phyloP scores from a whole-genome alignment of 75 land plant species.

The Cunninghamia lanceolata region DNA sequence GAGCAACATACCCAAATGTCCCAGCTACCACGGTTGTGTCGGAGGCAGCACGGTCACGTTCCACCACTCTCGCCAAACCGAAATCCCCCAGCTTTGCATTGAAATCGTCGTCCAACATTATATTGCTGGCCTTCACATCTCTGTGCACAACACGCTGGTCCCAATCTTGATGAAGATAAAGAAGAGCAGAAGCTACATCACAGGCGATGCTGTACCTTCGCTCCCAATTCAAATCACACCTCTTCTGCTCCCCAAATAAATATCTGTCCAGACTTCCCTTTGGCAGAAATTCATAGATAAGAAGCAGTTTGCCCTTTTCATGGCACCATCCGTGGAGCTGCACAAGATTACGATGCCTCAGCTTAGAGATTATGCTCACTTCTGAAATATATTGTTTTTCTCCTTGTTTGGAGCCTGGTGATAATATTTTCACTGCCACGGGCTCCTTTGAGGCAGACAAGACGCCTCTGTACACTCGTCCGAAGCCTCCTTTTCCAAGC shows the following conservation, averaged over 20 bases:
- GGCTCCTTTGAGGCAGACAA: not conserved
- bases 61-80: slow-evolving; percentile 22
- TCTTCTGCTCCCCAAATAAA: slow-evolving; percentile 15
- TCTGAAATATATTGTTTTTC: slow-evolving; percentile 30
- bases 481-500: slow-evolving; percentile 37
- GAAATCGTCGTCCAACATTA: slow-evolving; percentile 33
- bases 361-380: slow-evolving; percentile 40
- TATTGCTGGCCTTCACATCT: slow-evolving; percentile 48
- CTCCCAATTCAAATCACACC: slow-evolving; percentile 19
- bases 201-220: slow-evolving; percentile 32
- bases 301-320: slow-evolving; percentile 12
- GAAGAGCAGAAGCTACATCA: slow-evolving; percentile 29
- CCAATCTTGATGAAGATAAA: slow-evolving; percentile 41
- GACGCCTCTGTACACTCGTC: no score
- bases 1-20: slow-evolving; percentile 38
- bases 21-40: slow-evolving; percentile 16
- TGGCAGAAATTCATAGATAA: slow-evolving; percentile 33
- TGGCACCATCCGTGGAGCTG: slow-evolving; percentile 50
- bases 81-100: slow-evolving; percentile 36
- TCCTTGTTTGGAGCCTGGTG: slow-evolving; percentile 28
- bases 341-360: slow-evolving; percentile 47
- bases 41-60: not conserved
- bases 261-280: slow-evolving; percentile 43
- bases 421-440: slow-evolving; percentile 23
- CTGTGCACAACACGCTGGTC: slow-evolving; percentile 43